phyloP scores from a whole-genome alignment of 2,329 filamentous ascomycete species.

The Ophiobolus disseminans region DNA sequence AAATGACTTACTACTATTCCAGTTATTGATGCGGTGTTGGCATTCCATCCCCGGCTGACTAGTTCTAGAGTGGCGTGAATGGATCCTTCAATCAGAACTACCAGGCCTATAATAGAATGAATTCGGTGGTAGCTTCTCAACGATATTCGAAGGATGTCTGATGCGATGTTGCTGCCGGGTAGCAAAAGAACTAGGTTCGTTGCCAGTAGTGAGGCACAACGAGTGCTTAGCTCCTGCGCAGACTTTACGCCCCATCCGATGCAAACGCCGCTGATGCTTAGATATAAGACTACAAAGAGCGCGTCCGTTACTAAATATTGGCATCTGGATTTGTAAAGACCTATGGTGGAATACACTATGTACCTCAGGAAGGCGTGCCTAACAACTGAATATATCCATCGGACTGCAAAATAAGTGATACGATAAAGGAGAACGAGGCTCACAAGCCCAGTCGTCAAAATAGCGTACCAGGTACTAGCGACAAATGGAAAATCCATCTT shows the following conservation, averaged over 20 bases:
- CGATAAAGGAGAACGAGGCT: constrained; percentile 7
- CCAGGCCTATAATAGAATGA: constrained; percentile 8
- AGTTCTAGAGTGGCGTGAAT: constrained; percentile 10
- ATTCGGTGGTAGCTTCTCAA: constrained; percentile 5
- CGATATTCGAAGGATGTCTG: constrained; percentile 13
- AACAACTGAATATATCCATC: constrained; percentile 7
- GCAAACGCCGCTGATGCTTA: constrained; percentile 12
- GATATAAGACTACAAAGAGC: constrained; percentile 2
- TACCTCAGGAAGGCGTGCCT: constrained; percentile 1
- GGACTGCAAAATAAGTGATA: neutral
- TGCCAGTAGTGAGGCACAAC: constrained; percentile 12
- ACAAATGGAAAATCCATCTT: constrained; percentile 7
- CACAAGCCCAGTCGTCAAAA: constrained; percentile 4
- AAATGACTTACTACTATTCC: neutral
- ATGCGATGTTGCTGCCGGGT: constrained; percentile 6
- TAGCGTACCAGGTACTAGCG: constrained; percentile 8
- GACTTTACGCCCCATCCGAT: constrained; percentile 8
- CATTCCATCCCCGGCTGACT: neutral
- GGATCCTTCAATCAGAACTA: constrained; percentile 10
- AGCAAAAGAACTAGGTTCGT: constrained; percentile 18
- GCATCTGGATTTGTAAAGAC: neutral
- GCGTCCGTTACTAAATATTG: neutral
- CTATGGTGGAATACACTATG: constrained; percentile 16
- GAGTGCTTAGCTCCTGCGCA: constrained; percentile 11
- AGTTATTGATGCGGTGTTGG: neutral